A percentile compares a stretch with the other conserved stretches of the same genome.
Evolutionary conservation across 345 rosid species (phyloP).

Genomic region (Lagerstroemia speciosa): DNA sequence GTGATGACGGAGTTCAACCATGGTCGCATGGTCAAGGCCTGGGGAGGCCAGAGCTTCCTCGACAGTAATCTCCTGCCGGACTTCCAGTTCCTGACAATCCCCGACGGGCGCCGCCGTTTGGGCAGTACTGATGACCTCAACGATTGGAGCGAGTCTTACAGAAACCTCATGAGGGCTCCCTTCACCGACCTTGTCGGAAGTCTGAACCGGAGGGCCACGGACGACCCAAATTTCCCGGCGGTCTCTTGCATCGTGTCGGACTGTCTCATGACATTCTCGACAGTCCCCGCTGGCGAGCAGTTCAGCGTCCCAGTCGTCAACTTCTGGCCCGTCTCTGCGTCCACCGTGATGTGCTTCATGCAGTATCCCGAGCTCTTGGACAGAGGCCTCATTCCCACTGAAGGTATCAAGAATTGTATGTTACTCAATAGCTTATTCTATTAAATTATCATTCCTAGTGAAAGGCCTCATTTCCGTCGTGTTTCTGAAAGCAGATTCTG

Average conservation of each 20-base stretch:
- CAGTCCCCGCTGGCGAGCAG: constrained; percentile 2
- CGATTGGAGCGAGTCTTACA: neutral
- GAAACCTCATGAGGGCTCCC: neutral
- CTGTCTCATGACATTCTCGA: constrained; percentile 3
- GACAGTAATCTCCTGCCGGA: neutral
- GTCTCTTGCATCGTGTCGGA: neutral
- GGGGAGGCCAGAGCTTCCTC: neutral
- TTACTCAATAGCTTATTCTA: constrained; percentile 10
- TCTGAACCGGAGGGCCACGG: neutral
- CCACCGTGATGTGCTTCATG: neutral
- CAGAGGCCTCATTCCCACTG: constrained; percentile 4
- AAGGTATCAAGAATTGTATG: too few relatives aligned
- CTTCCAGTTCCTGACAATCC: constrained; percentile 11
- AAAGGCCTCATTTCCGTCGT: too few relatives aligned
- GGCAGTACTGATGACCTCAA: neutral
- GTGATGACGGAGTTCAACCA: constrained; percentile 17
- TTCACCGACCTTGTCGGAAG: neutral
- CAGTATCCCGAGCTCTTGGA: neutral
- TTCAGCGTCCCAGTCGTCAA: constrained; percentile 2
- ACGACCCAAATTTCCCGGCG: neutral
- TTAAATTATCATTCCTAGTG: too few relatives aligned
- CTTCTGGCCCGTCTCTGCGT: neutral
- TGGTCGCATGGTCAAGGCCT: constrained; percentile 10
- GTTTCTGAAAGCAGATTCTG: too few relatives aligned
- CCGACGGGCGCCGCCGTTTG: constrained; percentile 9